Base-by-base conservation (phyloP, 495 filamentous ascomycete species). In the Corynascus novoguineensis region DNA sequence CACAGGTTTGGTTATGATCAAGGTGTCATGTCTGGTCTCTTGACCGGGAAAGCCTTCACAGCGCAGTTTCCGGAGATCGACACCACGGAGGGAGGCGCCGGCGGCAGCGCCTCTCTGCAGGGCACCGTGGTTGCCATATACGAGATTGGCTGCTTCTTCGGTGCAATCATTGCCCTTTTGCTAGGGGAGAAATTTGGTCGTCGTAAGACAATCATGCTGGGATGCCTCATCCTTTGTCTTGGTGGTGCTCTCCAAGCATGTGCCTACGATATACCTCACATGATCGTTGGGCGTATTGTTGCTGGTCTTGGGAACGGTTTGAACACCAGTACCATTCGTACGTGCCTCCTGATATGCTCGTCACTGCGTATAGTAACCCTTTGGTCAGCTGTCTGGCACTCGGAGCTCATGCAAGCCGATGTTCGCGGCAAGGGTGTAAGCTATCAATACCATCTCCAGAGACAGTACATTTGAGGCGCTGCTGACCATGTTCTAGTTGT, bases 61-160 rank as follows among this genome's bases (percentile, higher is more conserved):
- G 45, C 25, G 15, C 46, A 49, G 29, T 34, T 34, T 3, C 28
- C 28, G 1, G 28, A 49, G 29, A 34, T 32, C 8, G 28, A 34
- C 5, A 49, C 29, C 9, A 49, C 46, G 3, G 17, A 28, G n/a
- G n/a, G n/a, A 8, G 28, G 28, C 6, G 46, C n/a, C 2, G 28
- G 29, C 46, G 46, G 46, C n/a, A 34, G 29, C 28, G 46, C 46
- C 4, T 34, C 28, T 14, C 11, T 47, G 25, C 53, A 45, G 38
- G 40, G 28, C 17, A 47, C 38, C 83, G 15, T 75, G 79, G 46
- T 49, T 4, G 46, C 46, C 28, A 49, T 49, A 12, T 90, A 89
- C 74, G 87, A 89, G 62, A 59, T 89, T n/a, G 86, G 88, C 15
- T 90, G 86, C 67, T 89, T 91, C 68, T 63, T 83, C 50, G 86